Evolutionary conservation across 306 rosid species (phyloP), one percentile per base, ranked within the genome.

Genomic region (Rosa lucieae): DNA sequence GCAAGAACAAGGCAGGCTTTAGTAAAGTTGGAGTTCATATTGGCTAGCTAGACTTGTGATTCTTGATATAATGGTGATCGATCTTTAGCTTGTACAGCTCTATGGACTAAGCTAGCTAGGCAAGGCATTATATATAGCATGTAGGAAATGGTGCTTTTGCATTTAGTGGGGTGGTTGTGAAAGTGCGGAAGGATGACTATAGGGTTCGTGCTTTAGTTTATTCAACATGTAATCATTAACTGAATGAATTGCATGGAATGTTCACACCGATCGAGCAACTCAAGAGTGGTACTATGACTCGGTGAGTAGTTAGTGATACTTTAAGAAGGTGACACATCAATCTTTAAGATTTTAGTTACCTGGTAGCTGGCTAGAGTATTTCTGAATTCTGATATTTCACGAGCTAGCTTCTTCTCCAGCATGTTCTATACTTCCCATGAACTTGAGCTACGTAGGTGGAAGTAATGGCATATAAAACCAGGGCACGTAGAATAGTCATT

Each of bases 111-210:
- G 12, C 46, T 67, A 18, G 5, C 51, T 1, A 46, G 3, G 42
- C 21, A 37, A 23, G 18, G 73, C 3, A 40, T 39, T 59, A 53
- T 78, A 42, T 48, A 42, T 55, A 62, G 70, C 17, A 26, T 29
- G 46, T 53, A 32, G 20, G 21, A 44, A 21, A 6, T 2, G 17
- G 21, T 8, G 35, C 32, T 29, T 77, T 70, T 29, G 72, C 0
- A 29, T 12, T n/a, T 80, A 86, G 89, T 86, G 89, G 70, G 85
- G 89, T 83, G 86, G 89, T 77, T 86, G 89, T 83, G 86, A 56
- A 63, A 39, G 26, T 44, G 84, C 71, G 84, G 80, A 48, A 69
- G 32, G 77, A 59, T 40, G 67, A 70, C 72, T 52, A 69, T 46
- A 15, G 26, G 42, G 65, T 39, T 47, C 39, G 77, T 59, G 80